Percentiles rank a stretch among this genome's conserved stretches.
Conservation (phyloP, 148 eudicot species). For the Rhododendron williamsianum region DNA sequence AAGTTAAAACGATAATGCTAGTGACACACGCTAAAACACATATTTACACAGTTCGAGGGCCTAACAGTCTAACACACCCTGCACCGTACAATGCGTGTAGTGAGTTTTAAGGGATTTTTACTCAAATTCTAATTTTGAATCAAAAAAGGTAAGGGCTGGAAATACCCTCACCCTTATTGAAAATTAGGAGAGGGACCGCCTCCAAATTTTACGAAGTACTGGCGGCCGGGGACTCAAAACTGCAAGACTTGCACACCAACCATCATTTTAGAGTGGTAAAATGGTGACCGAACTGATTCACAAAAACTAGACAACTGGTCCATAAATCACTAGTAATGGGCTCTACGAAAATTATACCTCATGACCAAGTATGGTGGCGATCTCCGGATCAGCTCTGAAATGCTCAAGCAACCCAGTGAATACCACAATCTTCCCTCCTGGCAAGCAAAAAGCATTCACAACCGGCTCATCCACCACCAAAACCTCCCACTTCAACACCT, state of each 20-base stretch:
- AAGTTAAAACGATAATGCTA: too few relatives aligned
- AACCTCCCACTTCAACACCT: slow-evolving; percentile 84
- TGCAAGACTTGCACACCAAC: neutral
- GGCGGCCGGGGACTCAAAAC: neutral
- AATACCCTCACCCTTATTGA: neutral
- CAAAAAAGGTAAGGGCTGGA: neutral
- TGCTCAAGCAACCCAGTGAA: slow-evolving; percentile 77
- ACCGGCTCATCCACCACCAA: slow-evolving; percentile 72
- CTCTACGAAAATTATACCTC: slow-evolving; percentile 43
- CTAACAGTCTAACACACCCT: too few relatives aligned
- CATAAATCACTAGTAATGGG: neutral
- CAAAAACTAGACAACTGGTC: neutral
- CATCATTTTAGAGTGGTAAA: neutral
- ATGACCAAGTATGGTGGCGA: slow-evolving; percentile 85
- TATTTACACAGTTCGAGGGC: too few relatives aligned
- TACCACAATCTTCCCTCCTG: slow-evolving; percentile 95
- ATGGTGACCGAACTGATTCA: neutral
- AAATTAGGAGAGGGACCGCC: neutral
- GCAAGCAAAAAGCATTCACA: slow-evolving; percentile 85
- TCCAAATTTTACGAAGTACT: neutral
- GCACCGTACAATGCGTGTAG: neutral
- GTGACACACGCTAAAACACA: too few relatives aligned
- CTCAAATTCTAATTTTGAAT: neutral
- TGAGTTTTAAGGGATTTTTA: neutral
- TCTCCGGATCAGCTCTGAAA: slow-evolving; percentile 59